Conservation (phyloP, 768 basidiomycete genomes). For the Flagelloscypha sp. region DNA sequence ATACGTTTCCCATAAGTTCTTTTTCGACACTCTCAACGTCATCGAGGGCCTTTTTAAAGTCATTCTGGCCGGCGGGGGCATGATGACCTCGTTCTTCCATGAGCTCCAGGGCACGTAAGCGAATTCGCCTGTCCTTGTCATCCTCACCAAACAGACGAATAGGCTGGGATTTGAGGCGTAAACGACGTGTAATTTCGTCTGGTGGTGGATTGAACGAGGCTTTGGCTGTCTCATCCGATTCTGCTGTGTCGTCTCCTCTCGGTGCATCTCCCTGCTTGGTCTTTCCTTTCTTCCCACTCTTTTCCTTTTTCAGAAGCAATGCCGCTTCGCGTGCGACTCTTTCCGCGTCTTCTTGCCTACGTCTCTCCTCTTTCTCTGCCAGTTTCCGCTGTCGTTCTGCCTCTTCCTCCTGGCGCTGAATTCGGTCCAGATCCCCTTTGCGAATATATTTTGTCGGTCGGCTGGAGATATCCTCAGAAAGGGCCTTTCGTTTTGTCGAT, state of each 20-base stretch:
- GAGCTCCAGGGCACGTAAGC: conserved; percentile 88
- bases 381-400: conserved; percentile 28
- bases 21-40: conserved; percentile 78
- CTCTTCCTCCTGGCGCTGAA: conserved; percentile 62
- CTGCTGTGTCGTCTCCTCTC: conserved; percentile 39
- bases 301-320: conserved; percentile 17
- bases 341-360: conserved; percentile 22
- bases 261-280: conserved; percentile 11
- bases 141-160: conserved; percentile 91
- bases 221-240: conserved; percentile 33
- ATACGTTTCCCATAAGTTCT: conserved; percentile 52
- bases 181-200: conserved; percentile 82
- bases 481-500: conserved; percentile 74
- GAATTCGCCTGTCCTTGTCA: conserved; percentile 86
- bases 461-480: conserved; percentile 36
- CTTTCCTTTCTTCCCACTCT: conserved; percentile 22
- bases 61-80: conserved; percentile 81
- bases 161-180: conserved; percentile 88
- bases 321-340: conserved; percentile 22
- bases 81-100: conserved; percentile 87
- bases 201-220: conserved; percentile 82
- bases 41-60: conserved; percentile 85
- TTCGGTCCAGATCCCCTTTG: conserved; percentile 80
- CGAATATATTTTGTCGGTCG: conserved; percentile 83
- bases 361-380: conserved; percentile 18